Percentiles rank a stretch among this genome's conserved stretches.
Conservation (phyloP, 176 grass and related monocot species). For the Cenchrus fungigraminus region DNA sequence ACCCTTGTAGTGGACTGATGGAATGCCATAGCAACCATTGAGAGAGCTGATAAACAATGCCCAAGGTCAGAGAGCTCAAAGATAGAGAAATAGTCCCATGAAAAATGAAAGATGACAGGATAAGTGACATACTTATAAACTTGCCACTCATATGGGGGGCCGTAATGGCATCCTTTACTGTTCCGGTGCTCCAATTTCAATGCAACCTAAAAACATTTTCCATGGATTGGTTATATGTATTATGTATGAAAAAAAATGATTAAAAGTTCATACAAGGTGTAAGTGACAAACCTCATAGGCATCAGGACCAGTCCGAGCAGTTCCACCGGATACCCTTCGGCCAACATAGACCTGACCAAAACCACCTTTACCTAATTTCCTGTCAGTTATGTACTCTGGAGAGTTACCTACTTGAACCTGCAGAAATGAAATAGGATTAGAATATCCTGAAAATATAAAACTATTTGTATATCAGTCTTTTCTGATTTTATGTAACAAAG, state of each 20-base stretch:
- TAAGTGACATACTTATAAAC: conserved; percentile 77
- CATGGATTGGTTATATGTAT: conserved; percentile 32
- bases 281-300: conserved; percentile 77
- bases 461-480: conserved; percentile 14
- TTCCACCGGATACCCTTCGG: conserved; percentile 82
- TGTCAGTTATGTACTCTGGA: conserved; percentile 84
- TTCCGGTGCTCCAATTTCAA: conserved; percentile 90
- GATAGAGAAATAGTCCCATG: not conserved
- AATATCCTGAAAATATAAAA: not conserved
- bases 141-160: conserved; percentile 95
- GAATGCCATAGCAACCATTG: conserved; percentile 87
- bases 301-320: conserved; percentile 68
- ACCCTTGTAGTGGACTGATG: conserved; percentile 85
- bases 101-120: conserved; percentile 26
- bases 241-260: conserved; percentile 7
- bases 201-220: conserved; percentile 58
- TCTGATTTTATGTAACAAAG: conserved; percentile 14
- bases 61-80: conserved; percentile 40
- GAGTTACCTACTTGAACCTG: conserved; percentile 98
- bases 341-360: conserved; percentile 99
- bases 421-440: conserved; percentile 40
- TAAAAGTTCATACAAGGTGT: conserved; percentile 22
- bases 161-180: conserved; percentile 95
- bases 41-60: conserved; percentile 59
- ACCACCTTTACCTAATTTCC: conserved; percentile 96